These are phyloP conservation scores for Podila minutissima DNA, from an alignment of 192 early-diverging fungal genomes.

Conservation along the genomic window DNA sequence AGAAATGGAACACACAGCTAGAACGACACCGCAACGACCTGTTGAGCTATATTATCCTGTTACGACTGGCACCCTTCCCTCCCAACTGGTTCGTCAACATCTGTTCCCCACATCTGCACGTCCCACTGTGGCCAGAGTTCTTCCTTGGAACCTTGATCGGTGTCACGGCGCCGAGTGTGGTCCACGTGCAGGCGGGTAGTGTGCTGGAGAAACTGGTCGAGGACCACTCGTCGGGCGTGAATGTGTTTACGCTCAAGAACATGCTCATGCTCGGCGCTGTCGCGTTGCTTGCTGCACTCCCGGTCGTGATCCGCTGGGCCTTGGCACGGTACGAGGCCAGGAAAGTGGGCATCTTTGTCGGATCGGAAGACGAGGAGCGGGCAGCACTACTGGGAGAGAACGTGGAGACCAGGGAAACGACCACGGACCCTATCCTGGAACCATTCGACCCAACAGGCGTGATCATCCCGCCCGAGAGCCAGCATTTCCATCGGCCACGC, in stretches of 20 bases:
- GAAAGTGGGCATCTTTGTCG: slow-evolving; percentile 39
- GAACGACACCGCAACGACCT: slow-evolving; percentile 61
- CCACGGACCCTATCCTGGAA: slow-evolving; percentile 27
- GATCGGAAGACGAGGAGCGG: background rate
- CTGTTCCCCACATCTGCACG: slow-evolving; percentile 64
- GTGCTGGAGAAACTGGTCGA: slow-evolving; percentile 61
- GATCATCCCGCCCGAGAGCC: slow-evolving; percentile 38
- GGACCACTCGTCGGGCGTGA: slow-evolving; percentile 47
- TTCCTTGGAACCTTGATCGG: slow-evolving; percentile 67
- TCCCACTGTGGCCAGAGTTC: slow-evolving; percentile 58
- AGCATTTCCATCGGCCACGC: slow-evolving; percentile 17
- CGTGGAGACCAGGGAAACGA: background rate
- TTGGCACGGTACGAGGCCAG: slow-evolving; percentile 39
- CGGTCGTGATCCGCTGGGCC: slow-evolving; percentile 54
- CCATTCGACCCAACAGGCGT: slow-evolving; percentile 46
- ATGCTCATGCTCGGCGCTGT: slow-evolving; percentile 56
- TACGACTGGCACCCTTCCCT: slow-evolving; percentile 64
- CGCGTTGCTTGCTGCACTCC: slow-evolving; percentile 55
- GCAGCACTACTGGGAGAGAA: background rate
- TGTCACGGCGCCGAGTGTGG: slow-evolving; percentile 59
- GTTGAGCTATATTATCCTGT: slow-evolving; percentile 67
- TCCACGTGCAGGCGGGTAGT: slow-evolving; percentile 67
- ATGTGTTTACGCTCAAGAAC: slow-evolving; percentile 57
- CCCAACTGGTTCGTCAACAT: slow-evolving; percentile 71
- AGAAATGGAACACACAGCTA: slow-evolving; percentile 61